These are phyloP conservation scores for Mimosa bimucronata DNA, from an alignment of 306 rosid genomes.

Conservation along the genomic window DNA sequence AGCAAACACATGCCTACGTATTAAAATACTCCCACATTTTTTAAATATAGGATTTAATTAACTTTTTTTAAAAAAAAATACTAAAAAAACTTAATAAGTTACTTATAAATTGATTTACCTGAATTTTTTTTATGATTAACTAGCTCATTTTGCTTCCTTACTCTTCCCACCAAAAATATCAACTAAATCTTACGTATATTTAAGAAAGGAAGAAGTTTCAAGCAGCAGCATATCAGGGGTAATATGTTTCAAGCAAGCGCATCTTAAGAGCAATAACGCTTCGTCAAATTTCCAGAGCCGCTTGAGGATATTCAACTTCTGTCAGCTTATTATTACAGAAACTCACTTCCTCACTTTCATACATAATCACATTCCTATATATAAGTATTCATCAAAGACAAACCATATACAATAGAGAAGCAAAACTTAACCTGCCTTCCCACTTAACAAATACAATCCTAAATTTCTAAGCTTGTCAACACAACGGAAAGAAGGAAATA, in stretches of 20 bases:
- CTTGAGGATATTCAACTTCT: background rate
- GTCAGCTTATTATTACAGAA: constrained; percentile 20
- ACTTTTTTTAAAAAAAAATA: too few species aligned
- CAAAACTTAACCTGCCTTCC: constrained; percentile 29
- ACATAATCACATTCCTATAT: constrained; percentile 3
- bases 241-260: background rate
- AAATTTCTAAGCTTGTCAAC: constrained; percentile 8
- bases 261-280: background rate
- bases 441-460: constrained; percentile 40
- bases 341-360: background rate
- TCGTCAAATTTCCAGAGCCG: constrained; percentile 1
- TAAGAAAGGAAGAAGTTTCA: too few species aligned
- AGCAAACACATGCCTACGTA: too few species aligned
- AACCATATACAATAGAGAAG: constrained; percentile 27
- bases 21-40: too few species aligned
- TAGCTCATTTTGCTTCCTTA: too few species aligned
- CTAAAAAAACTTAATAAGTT: too few species aligned
- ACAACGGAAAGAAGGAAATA: constrained; percentile 30
- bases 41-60: too few species aligned
- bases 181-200: too few species aligned
- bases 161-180: too few species aligned
- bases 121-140: too few species aligned
- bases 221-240: too few species aligned
- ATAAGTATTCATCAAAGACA: constrained; percentile 20
- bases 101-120: too few species aligned